Evolutionary conservation across 441 rosid species (phyloP), one percentile per base, ranked within the genome.

Genomic region (Melastoma candidum): DNA sequence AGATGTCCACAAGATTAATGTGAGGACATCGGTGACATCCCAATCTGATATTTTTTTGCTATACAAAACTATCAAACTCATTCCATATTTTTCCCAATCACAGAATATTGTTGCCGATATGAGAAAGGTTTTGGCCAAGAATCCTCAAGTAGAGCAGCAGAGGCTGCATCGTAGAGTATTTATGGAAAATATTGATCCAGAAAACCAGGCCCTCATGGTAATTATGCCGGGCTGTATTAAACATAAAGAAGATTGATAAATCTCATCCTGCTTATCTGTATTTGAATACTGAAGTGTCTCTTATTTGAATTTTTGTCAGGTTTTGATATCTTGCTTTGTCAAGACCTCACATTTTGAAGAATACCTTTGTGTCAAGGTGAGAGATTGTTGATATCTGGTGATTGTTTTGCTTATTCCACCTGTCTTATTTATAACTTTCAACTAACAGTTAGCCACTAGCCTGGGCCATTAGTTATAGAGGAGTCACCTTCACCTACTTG

Each of bases 61-160:
- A 55, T 17, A 29, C 29, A 29, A 29, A 8, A 36, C 47, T 51
- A 36, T 1, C 61, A 29, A 61, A 63, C 44, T 51, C 60, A 13
- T 43, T 53, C 46, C 27, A n/a, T 25, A 41, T 60, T 43, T 56
- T 2, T 17, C 41, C 22, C 12, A 11, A 36, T 36, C 60, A 24
- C 69, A 81, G 92, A 81, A 46, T 61, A 71, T 81, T 32, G 83
- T 83, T 27, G 87, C 87, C 26, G 92, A 83, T 67, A 83, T 84
- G 92, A 83, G 85, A 61, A 81, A 81, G 64, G 92, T 84, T 46
- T 65, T 84, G 75, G 81, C 87, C 4, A 81, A 83, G 71, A 81
- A 73, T 67, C 83, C 87, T 61, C 87, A 78, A 66, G 73, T 83
- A 51, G 92, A 83, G 69, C 92, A 83, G 63, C 78, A 83, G 61